Evolutionary conservation across 805 yeast genomes (phyloP).

Genomic region (Hanseniaspora occidentalis): DNA sequence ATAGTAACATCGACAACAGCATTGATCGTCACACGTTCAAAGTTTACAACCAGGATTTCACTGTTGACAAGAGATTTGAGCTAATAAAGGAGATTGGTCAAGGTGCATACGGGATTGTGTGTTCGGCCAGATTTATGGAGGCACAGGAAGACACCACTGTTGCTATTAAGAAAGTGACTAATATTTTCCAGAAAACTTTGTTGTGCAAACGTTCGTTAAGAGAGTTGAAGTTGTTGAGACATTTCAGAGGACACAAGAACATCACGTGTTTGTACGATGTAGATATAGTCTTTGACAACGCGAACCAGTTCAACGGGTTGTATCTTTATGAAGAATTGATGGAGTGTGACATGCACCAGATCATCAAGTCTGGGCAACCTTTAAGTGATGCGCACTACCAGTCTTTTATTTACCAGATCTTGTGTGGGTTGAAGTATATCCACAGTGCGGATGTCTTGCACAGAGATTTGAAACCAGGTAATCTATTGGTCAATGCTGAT

Average conservation of each 20-base stretch:
- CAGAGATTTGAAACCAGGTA: constrained; percentile 91
- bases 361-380: constrained; percentile 86
- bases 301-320: constrained; percentile 70
- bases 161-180: constrained; percentile 93
- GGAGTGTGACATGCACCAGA: constrained; percentile 99
- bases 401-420: constrained; percentile 78
- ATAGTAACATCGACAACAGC: constrained; percentile 12
- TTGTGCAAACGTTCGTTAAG: constrained; percentile 85
- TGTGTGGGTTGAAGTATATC: constrained; percentile 81
- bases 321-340: constrained; percentile 91
- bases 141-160: constrained; percentile 68
- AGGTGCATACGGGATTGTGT: constrained; percentile 96
- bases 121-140: constrained; percentile 77
- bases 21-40: constrained; percentile 39
- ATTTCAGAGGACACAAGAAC: constrained; percentile 92
- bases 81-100: constrained; percentile 90
- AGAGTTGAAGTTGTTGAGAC: constrained; percentile 79
- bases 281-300: constrained; percentile 50
- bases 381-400: constrained; percentile 93
- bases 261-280: constrained; percentile 91
- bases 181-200: constrained; percentile 82
- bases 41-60: constrained; percentile 82
- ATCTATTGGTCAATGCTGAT: constrained; percentile 84
- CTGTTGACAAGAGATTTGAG: constrained; percentile 80
- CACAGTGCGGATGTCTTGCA: constrained; percentile 91